phyloP scores from a whole-genome alignment of 306 rosid species.

The Prinsepia uniflora region DNA sequence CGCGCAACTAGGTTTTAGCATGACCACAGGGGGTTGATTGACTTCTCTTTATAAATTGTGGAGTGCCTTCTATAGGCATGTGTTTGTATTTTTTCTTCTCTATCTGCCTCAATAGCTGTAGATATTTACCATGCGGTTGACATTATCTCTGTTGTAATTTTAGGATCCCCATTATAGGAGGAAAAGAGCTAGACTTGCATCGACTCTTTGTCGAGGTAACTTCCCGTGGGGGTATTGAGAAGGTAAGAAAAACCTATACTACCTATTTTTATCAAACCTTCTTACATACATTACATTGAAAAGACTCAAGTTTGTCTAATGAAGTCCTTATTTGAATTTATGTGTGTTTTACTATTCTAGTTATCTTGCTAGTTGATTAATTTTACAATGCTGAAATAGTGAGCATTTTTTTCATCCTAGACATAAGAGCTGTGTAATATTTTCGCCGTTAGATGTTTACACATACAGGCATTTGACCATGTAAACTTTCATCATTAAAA shows the following conservation, averaged over 20 bases:
- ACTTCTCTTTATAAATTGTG: neutral
- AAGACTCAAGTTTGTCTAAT: neutral
- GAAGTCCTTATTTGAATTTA: neutral
- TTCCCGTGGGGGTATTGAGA: slow-evolving; percentile 71
- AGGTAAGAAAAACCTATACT: slow-evolving; percentile 38
- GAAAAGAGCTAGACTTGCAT: slow-evolving; percentile 76
- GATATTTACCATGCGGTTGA: neutral
- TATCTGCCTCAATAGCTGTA: neutral
- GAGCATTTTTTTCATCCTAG: neutral
- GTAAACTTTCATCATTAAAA: neutral
- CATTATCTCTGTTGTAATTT: slow-evolving; percentile 2
- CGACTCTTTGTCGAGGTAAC: slow-evolving; percentile 75
- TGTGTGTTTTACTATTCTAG: neutral
- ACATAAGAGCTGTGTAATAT: neutral
- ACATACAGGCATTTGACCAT: neutral
- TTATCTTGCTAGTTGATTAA: neutral
- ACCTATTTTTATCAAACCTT: neutral
- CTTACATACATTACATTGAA: neutral
- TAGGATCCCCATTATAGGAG: slow-evolving; percentile 84
- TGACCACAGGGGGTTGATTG: neutral
- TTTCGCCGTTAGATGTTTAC: neutral
- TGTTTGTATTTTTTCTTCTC: neutral
- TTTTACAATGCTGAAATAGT: neutral
- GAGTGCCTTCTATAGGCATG: neutral
- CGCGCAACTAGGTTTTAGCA: neutral